Evolutionary conservation across 345 rosid species (phyloP).

Genomic region (Mallotus nudiflorus): DNA sequence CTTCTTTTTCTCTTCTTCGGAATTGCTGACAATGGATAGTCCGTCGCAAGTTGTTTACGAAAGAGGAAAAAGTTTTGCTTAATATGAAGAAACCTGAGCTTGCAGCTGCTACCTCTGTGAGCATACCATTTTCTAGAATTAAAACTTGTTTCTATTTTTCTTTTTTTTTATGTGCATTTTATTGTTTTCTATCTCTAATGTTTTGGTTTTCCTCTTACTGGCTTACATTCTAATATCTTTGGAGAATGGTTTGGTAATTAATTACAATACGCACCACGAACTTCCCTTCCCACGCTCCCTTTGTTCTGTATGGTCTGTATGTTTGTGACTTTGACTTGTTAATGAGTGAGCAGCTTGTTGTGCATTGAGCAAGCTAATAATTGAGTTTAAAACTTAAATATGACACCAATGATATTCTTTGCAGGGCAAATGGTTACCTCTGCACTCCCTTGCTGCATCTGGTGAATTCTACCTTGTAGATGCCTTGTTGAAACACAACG

Average conservation of each 20-base stretch:
- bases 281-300: background rate
- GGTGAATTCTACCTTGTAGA: conserved; percentile 83
- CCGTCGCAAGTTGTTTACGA: conserved; percentile 63
- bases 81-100: conserved; percentile 71
- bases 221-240: background rate
- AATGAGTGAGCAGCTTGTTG: too few species aligned
- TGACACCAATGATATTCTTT: background rate
- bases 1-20: background rate
- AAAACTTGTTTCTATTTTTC: background rate
- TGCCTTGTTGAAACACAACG: conserved; percentile 71
- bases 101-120: conserved; percentile 76
- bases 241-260: background rate
- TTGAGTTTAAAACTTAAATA: background rate
- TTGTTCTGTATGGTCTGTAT: background rate
- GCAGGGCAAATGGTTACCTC: conserved; percentile 67
- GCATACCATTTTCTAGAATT: conserved; percentile 20
- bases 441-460: conserved; percentile 85
- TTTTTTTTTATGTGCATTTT: too few species aligned
- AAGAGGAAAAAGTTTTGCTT: conserved; percentile 77
- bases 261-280: background rate
- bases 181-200: too few species aligned
- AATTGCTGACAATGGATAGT: conserved; percentile 38
- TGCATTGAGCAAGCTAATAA: background rate
- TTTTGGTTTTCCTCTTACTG: too few species aligned
- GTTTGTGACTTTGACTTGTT: too few species aligned